A percentile compares a stretch with the other conserved stretches of the same genome.
Evolutionary conservation across 352 stramenopile genomes (phyloP).

Genomic region (Phytophthora hybrid): DNA sequence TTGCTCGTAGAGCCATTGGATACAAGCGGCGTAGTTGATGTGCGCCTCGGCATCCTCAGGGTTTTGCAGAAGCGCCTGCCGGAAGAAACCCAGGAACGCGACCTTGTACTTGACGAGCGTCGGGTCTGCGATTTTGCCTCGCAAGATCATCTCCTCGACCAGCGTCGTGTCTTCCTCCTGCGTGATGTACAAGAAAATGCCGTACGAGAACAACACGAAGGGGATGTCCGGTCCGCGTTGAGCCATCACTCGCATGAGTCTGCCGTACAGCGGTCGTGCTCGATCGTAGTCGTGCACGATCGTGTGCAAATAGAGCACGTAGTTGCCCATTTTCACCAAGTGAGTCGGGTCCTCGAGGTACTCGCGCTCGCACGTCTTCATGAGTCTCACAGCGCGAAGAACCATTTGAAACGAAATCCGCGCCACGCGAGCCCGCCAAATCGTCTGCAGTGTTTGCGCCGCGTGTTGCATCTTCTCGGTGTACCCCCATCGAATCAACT

Average conservation of each 20-base stretch:
- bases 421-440: constrained; percentile 66
- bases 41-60: constrained; percentile 67
- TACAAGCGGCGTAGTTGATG: constrained; percentile 81
- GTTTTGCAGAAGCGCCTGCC: constrained; percentile 74
- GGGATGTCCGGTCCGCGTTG: constrained; percentile 75
- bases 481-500: constrained; percentile 76
- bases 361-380: constrained; percentile 73
- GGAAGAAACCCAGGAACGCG: constrained; percentile 82
- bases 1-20: constrained; percentile 78
- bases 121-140: constrained; percentile 64
- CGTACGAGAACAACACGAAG: constrained; percentile 87
- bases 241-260: constrained; percentile 80
- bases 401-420: constrained; percentile 68
- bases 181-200: constrained; percentile 75
- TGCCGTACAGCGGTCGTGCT: constrained; percentile 70
- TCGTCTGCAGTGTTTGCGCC: constrained; percentile 54
- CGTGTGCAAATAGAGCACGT: constrained; percentile 82
- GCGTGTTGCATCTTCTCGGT: constrained; percentile 62
- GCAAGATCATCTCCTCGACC: constrained; percentile 74
- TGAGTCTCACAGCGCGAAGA: constrained; percentile 69
- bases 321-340: constrained; percentile 84
- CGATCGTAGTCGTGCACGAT: constrained; percentile 84
- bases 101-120: constrained; percentile 77
- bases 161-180: constrained; percentile 71
- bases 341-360: constrained; percentile 83